phyloP scores from a whole-genome alignment of 306 rosid species.

The Argentina anserina region DNA sequence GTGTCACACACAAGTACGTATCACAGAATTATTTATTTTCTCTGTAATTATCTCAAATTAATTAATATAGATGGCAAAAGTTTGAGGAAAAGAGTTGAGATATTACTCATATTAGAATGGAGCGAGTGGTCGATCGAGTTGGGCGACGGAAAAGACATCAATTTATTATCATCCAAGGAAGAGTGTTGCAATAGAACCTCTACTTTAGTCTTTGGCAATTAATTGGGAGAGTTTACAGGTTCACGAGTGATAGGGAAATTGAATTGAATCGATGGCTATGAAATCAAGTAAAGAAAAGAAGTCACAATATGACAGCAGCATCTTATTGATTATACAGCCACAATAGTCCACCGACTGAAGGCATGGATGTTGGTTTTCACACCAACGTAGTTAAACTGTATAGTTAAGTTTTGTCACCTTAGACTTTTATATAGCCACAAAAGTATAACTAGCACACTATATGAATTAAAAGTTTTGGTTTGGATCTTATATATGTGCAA shows the following conservation, averaged over 20 bases:
- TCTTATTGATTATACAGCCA: not conserved
- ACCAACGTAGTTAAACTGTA: not conserved
- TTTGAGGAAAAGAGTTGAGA: not conserved
- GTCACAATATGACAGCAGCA: not conserved
- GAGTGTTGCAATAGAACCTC: not conserved
- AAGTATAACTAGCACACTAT: too few relatives aligned
- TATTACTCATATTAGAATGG: too few relatives aligned
- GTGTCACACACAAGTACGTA: too few relatives aligned
- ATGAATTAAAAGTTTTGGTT: too few relatives aligned
- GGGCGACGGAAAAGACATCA: not conserved
- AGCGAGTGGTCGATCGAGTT: not conserved
- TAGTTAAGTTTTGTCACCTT: not conserved
- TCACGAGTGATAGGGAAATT: not conserved
- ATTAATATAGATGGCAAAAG: not conserved
- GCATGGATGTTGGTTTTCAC: not conserved
- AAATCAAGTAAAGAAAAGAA: not conserved
- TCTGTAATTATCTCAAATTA: too few relatives aligned
- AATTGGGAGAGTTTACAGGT: not conserved
- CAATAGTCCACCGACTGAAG: not conserved
- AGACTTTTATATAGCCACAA: too few relatives aligned
- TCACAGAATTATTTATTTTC: too few relatives aligned
- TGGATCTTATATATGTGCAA: too few relatives aligned
- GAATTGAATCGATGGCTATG: not conserved
- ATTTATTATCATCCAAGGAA: not conserved
- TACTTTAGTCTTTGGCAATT: not conserved